Base-by-base conservation (phyloP, 768 basidiomycete genomes). In the Suillus subalutaceus region DNA sequence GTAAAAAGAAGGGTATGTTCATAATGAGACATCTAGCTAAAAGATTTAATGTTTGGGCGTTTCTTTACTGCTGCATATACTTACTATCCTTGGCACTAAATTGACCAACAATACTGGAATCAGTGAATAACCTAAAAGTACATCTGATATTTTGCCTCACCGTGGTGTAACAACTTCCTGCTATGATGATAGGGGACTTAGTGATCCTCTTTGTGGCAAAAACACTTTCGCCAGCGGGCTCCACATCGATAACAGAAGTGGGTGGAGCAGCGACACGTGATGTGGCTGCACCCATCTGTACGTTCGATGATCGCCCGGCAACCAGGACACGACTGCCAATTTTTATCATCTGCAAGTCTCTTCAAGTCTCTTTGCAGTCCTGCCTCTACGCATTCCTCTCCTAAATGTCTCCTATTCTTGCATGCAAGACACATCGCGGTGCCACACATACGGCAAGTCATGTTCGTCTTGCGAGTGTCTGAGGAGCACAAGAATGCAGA, bases 241-340 rank as follows among this genome's bases (percentile, higher is more conserved):
- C 72, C 75, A 26, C 75, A 75, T 1, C 0, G 3, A 41, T 75
- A 75, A 35, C 75, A 75, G 63, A 75, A 75, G 1, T 44, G 16
- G 30, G 68, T 62, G 1, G 30, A 30, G 37, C 88, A 89, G 26
- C 82, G 78, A 68, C 89, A 91, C 6, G 78, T 79, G 80, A 90
- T 90, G 64, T 88, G 85, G 72, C 79, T 78, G 67, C 89, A 90
- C 4, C 89, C 89, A 2, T 70, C 52, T 4, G 73, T 62, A 5
- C 88, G 79, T 68, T 90, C 89, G 43, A 90, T 81, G 60, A 90
- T 78, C 37, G 79, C 76, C 6, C 79, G 67, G 71, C 89, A 90
- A 15, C 77, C 79, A 1, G 88, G 89, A 70, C 88, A 90, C 0
- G 84, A 87, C 70, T 88, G 85, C 88, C 87, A 90, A 6, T 78